phyloP scores from a whole-genome alignment of 139 green algal genomes.

The Picochlorum sp. region DNA sequence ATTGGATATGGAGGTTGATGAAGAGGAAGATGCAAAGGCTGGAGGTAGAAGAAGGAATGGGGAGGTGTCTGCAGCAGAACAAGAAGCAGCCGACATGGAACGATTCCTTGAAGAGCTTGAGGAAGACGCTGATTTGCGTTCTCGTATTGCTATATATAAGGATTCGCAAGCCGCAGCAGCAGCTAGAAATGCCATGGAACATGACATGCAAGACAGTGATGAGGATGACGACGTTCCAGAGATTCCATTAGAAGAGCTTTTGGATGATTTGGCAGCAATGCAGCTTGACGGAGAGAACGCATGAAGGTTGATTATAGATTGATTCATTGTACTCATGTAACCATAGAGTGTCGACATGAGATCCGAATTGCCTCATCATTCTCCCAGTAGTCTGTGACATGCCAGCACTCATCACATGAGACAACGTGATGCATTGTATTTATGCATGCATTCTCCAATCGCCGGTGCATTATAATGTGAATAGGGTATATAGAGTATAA shows the following conservation, averaged over 20 bases:
- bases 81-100: constrained; percentile 52
- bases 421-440: no score
- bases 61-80: constrained; percentile 15
- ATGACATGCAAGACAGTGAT: constrained; percentile 36
- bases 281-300: constrained; percentile 32
- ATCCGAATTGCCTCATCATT: no score
- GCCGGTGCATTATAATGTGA: no score
- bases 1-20: constrained; percentile 53
- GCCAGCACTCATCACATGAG: no score
- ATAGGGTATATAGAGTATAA: no score
- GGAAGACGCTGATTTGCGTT: constrained; percentile 70
- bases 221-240: constrained; percentile 39
- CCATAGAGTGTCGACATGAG: no score
- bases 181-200: background rate
- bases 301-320: background rate
- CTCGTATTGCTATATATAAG: constrained; percentile 44
- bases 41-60: background rate
- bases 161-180: constrained; percentile 24
- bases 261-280: constrained; percentile 77
- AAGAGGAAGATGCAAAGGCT: constrained; percentile 14
- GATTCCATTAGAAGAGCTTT: constrained; percentile 89
- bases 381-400: no score
- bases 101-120: constrained; percentile 81
- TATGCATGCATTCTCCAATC: no score
- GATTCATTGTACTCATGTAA: background rate